Conservation (phyloP, 2,329 filamentous ascomycete species). For the Fusarium tupiense region DNA sequence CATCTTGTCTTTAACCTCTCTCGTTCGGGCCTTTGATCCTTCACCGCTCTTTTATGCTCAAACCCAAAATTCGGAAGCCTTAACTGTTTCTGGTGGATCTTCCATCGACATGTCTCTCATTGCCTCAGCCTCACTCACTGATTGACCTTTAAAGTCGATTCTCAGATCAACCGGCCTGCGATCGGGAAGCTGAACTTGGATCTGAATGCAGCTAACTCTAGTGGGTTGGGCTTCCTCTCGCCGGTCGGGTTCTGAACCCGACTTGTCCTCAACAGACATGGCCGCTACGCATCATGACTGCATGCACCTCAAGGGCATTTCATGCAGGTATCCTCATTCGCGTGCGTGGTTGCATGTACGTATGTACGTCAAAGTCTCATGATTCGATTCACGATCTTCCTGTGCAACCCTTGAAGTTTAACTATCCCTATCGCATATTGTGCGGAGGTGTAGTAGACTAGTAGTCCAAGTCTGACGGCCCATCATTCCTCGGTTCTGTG, state of each 20-base stretch:
- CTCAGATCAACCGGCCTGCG: constrained; percentile 18
- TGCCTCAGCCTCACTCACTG: constrained; percentile 10
- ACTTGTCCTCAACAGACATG: constrained; percentile 31
- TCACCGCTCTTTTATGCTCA: constrained; percentile 43
- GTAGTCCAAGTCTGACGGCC: constrained; percentile 20
- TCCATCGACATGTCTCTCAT: constrained; percentile 27
- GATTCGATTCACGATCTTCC: constrained; percentile 31
- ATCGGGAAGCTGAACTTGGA: constrained; percentile 15
- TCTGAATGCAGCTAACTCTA: constrained; percentile 28
- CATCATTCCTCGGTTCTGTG: constrained; percentile 8
- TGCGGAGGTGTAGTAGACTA: constrained; percentile 17
- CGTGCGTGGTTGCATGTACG: constrained; percentile 30
- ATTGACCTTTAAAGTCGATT: constrained; percentile 19
- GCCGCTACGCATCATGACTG: constrained; percentile 42
- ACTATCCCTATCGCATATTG: constrained; percentile 16
- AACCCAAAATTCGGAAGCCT: constrained; percentile 34
- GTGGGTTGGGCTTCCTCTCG: constrained; percentile 22
- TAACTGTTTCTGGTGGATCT: constrained; percentile 30
- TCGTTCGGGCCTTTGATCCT: constrained; percentile 32
- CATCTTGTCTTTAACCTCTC: constrained; percentile 33
- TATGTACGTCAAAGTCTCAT: constrained; percentile 31
- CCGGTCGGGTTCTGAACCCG: constrained; percentile 26
- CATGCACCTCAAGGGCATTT: constrained; percentile 41
- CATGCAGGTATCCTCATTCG: constrained; percentile 41
- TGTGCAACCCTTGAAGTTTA: constrained; percentile 27